Evolutionary conservation across 805 yeast species (phyloP).

Genomic region (Saturnispora zaruensis): DNA sequence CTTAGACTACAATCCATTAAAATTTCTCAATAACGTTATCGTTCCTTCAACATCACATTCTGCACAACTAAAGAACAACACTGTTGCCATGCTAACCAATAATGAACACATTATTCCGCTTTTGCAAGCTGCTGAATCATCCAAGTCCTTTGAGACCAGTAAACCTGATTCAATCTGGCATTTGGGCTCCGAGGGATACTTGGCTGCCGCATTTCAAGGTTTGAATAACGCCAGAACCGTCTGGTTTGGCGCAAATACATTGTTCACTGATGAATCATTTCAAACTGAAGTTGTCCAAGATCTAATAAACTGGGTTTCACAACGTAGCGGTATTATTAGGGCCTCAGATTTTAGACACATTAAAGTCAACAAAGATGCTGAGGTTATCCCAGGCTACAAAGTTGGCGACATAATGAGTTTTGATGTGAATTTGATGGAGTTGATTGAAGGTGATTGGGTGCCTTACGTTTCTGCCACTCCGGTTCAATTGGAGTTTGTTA

Average conservation of each 20-base stretch:
- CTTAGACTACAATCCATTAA: slow-evolving; percentile 32
- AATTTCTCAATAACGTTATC: slow-evolving; percentile 25
- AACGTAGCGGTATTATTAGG: slow-evolving; percentile 55
- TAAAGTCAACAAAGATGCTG: slow-evolving; percentile 31
- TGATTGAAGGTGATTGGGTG: slow-evolving; percentile 50
- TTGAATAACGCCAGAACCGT: slow-evolving; percentile 65
- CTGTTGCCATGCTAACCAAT: slow-evolving; percentile 64
- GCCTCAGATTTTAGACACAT: slow-evolving; percentile 46
- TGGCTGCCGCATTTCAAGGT: slow-evolving; percentile 74
- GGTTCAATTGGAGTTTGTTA: slow-evolving; percentile 72
- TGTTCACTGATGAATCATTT: slow-evolving; percentile 37
- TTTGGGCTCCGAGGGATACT: slow-evolving; percentile 67
- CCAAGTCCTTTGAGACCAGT: slow-evolving; percentile 35
- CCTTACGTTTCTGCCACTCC: slow-evolving; percentile 44
- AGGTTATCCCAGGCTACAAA: slow-evolving; percentile 44
- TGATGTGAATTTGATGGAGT: slow-evolving; percentile 40
- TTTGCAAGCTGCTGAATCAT: slow-evolving; percentile 53
- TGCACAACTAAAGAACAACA: slow-evolving; percentile 33
- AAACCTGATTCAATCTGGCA: slow-evolving; percentile 58
- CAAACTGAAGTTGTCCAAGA: slow-evolving; percentile 34
- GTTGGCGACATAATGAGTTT: slow-evolving; percentile 64
- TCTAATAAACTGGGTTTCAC: slow-evolving; percentile 65
- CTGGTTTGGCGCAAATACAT: slow-evolving; percentile 69
- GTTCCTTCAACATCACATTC: slow-evolving; percentile 13
- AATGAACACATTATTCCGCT: slow-evolving; percentile 65